Evolutionary conservation across 2,329 filamentous ascomycete genomes (phyloP).

Genomic region (Cordyceps fumosorosea): DNA sequence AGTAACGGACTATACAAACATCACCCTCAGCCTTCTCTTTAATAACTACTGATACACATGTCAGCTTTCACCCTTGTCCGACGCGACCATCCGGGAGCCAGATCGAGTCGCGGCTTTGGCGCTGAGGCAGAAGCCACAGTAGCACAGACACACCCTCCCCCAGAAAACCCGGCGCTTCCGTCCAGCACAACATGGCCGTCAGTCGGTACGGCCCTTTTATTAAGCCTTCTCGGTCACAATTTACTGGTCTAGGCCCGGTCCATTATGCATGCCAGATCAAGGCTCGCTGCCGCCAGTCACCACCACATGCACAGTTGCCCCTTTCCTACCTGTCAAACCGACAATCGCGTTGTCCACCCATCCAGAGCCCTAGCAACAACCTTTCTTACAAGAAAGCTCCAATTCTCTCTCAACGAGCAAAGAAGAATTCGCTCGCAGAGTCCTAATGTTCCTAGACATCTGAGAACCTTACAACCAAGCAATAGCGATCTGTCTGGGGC

Average conservation of each 20-base stretch:
- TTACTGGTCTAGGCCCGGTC: constrained; percentile 3
- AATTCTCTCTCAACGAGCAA: background rate
- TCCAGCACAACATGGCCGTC: background rate
- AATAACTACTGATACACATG: background rate
- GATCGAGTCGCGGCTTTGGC: background rate
- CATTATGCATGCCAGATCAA: constrained; percentile 1
- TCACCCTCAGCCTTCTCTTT: background rate
- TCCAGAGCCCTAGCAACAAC: background rate
- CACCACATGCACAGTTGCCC: background rate
- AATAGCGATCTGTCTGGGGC: constrained; percentile 1
- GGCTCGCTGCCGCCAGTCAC: background rate
- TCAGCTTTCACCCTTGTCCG: background rate
- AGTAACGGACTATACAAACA: background rate
- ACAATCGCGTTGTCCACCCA: background rate
- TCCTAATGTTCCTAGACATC: background rate
- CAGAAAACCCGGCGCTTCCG: background rate
- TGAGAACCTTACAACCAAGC: background rate
- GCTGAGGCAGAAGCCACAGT: background rate
- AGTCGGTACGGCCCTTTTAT: background rate
- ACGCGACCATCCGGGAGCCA: background rate
- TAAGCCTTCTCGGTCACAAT: background rate
- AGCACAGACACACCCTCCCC: background rate
- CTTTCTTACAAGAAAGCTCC: background rate
- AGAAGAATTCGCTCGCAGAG: background rate
- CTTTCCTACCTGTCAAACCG: background rate